Base-by-base conservation (phyloP, 2,329 filamentous ascomycete species). In the Fusarium chlamydosporum region DNA sequence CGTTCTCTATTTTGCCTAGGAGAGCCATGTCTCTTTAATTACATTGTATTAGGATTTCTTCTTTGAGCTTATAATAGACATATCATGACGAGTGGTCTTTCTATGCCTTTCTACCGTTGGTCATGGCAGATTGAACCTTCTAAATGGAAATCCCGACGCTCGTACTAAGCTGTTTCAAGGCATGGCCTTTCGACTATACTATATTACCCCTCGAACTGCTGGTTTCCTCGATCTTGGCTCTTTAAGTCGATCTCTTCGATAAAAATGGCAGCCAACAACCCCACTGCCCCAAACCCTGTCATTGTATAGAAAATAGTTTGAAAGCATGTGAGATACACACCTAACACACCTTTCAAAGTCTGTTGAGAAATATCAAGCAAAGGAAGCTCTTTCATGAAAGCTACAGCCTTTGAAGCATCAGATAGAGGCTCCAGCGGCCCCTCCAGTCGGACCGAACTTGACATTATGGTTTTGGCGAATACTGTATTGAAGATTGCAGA, bases 241-340 rank as follows among this genome's bases (percentile, higher is more conserved):
- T 64, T 58, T 1, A 64, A 38, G 7, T 64, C 51, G 12, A 64
- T 64, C 29, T 64, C 61, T 11, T 51, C 29, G 11, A 64, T 35
- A 3, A 64, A 64, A 16, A 64, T 18, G 6, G 59, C 64, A 4
- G 59, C 37, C 1, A 64, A 5, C 1, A 64, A 4, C 2, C 61
- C 61, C 16, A 64, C 11, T 6, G 16, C 59, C n/a, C 51, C 45
- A 1, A 64, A 43, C 3, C 51, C 52, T 0, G 61, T 20, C 61
- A 64, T 64, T 3, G 61, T 52, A 18, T 64, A 64, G 18, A 64
- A 64, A 1, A 64, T 58, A 0, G 45, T 58, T 1, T 34, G 51
- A 2, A 64, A 64, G 12, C 51, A 58, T 3, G 34, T 31, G 0
- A 64, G 43, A 15, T 64, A 64, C 1, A 46, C 38, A 8, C 7